These are phyloP conservation scores for Favolaschia claudopus DNA, from an alignment of 768 basidiomycete genomes.

Conservation along the genomic window DNA sequence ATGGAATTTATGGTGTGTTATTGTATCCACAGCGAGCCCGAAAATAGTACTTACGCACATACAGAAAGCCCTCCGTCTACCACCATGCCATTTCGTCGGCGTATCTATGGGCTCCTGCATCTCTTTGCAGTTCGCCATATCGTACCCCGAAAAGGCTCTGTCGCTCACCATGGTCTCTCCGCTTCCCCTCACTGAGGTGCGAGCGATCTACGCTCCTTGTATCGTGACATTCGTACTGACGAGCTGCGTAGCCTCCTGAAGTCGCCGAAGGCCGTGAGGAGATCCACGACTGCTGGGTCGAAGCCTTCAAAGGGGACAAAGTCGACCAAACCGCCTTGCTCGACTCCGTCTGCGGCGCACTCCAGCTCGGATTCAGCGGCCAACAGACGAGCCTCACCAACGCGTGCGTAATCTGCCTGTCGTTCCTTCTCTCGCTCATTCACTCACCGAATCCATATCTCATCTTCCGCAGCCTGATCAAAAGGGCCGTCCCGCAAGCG, in stretches of 20 bases:
- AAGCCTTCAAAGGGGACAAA: slow-evolving; percentile 23
- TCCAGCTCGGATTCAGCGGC: slow-evolving; percentile 24
- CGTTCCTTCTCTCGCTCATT: background rate
- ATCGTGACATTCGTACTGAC: background rate
- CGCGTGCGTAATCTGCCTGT: background rate
- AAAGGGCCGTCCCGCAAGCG: slow-evolving; percentile 12
- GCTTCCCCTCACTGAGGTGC: slow-evolving; percentile 34
- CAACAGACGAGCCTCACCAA: slow-evolving; percentile 7
- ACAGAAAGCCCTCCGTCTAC: slow-evolving; percentile 36
- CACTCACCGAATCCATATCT: background rate
- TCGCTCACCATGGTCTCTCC: slow-evolving; percentile 37
- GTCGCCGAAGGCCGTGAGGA: slow-evolving; percentile 37
- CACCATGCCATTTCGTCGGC: slow-evolving; percentile 38
- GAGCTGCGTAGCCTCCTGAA: slow-evolving; percentile 34
- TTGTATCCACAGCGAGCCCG: background rate
- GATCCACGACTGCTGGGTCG: slow-evolving; percentile 34
- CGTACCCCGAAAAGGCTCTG: slow-evolving; percentile 30
- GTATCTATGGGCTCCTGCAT: slow-evolving; percentile 35
- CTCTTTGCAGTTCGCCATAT: slow-evolving; percentile 32
- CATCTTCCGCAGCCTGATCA: slow-evolving; percentile 10
- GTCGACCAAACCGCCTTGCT: slow-evolving; percentile 7
- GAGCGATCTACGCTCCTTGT: background rate
- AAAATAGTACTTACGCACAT: background rate
- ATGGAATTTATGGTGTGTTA: slow-evolving; percentile 34
- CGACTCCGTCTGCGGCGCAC: slow-evolving; percentile 23